Conservation (phyloP, 2,329 filamentous ascomycete species). For the Aureobasidium musti region DNA sequence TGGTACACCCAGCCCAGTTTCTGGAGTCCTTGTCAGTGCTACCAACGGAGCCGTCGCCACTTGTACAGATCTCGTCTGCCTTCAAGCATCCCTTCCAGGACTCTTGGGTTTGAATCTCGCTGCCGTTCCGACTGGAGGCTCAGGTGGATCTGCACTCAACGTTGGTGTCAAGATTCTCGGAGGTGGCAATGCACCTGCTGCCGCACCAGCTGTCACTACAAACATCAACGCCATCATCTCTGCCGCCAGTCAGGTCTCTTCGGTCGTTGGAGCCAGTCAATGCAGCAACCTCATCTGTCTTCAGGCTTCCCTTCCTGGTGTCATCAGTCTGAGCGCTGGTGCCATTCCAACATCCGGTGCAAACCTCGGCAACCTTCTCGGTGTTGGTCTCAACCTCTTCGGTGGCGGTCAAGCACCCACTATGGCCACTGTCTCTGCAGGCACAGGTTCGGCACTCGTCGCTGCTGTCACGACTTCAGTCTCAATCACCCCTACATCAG, state of each 20-base stretch:
- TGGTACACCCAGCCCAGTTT: conserved; percentile 12
- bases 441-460: conserved; percentile 24
- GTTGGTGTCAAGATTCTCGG: conserved; percentile 24
- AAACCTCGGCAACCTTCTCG: conserved; percentile 28
- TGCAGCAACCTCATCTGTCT: conserved; percentile 22
- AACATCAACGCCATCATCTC: conserved; percentile 14
- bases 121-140: conserved; percentile 5
- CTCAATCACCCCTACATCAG: neutral
- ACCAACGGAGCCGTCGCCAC: conserved; percentile 26
- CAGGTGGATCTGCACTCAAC: conserved; percentile 13
- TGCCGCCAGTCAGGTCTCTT: conserved; percentile 24
- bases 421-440: conserved; percentile 17
- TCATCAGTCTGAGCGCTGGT: conserved; percentile 24
- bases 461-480: conserved; percentile 24
- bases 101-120: conserved; percentile 10
- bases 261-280: conserved; percentile 6
- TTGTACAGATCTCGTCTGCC: conserved; percentile 23
- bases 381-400: conserved; percentile 25
- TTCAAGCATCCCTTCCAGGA: conserved; percentile 21
- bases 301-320: conserved; percentile 24
- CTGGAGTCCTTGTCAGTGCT: conserved; percentile 21
- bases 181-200: conserved; percentile 20
- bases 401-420: conserved; percentile 12
- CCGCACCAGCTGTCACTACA: conserved; percentile 21
- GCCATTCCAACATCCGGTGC: conserved; percentile 22